Conservation (phyloP, 2,329 filamentous ascomycete genomes). For the Penicillium aurantiogriseum region DNA sequence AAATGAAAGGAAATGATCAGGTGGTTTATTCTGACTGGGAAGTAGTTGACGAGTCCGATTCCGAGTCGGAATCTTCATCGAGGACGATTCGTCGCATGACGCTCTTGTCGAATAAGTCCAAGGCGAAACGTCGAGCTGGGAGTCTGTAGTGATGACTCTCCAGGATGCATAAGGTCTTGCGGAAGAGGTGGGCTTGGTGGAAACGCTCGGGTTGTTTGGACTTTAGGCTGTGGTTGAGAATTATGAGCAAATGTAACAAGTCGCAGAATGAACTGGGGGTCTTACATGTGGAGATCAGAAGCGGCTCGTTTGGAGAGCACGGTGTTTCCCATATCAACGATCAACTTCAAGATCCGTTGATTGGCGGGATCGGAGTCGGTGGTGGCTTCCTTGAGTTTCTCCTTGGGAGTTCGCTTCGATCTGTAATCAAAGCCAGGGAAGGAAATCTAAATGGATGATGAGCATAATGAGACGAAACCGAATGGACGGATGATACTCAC, state of each 20-base stretch:
- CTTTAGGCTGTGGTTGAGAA: slow-evolving; percentile 62
- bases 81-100: slow-evolving; percentile 83
- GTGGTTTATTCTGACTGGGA: slow-evolving; percentile 6
- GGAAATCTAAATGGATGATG: slow-evolving; percentile 37
- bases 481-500: slow-evolving; percentile 47
- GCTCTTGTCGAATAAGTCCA: slow-evolving; percentile 90
- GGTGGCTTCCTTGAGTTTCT: slow-evolving; percentile 57
- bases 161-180: slow-evolving; percentile 77
- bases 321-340: slow-evolving; percentile 87
- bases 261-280: slow-evolving; percentile 17
- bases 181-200: slow-evolving; percentile 73
- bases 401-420: slow-evolving; percentile 41
- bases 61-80: slow-evolving; percentile 58
- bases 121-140: slow-evolving; percentile 80
- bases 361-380: slow-evolving; percentile 63
- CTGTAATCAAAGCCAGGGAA: slow-evolving; percentile 43
- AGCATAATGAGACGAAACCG: neutral
- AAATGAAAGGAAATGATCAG: slow-evolving; percentile 3
- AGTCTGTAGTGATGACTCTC: slow-evolving; percentile 88
- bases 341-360: slow-evolving; percentile 75
- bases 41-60: slow-evolving; percentile 29
- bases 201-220: slow-evolving; percentile 73
- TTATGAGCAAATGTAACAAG: neutral
- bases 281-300: slow-evolving; percentile 67
- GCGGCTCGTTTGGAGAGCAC: slow-evolving; percentile 87